These are phyloP conservation scores for Cladorrhinum samala DNA, from an alignment of 495 filamentous ascomycete species.

Conservation along the genomic window DNA sequence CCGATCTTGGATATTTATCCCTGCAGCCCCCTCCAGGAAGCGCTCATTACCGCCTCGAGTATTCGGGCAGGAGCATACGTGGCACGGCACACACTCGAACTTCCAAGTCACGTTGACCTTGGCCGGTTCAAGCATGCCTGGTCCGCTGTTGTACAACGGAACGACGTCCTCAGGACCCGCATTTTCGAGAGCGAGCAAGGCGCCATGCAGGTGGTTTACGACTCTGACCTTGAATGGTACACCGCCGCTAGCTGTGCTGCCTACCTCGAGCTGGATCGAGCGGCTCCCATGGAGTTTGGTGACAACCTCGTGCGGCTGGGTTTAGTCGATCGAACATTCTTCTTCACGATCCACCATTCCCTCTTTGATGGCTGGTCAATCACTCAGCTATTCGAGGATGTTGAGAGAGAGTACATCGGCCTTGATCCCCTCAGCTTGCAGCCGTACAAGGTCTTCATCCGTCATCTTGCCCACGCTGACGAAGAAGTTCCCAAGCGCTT, in stretches of 20 bases:
- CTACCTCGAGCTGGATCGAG: neutral
- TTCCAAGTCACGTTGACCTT: neutral
- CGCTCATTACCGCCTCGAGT: slow-evolving; percentile 1
- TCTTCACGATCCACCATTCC: slow-evolving; percentile 4
- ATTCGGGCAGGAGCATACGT: slow-evolving; percentile 1
- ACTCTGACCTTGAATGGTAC: neutral
- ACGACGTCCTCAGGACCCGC: slow-evolving; percentile 5
- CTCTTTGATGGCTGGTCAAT: slow-evolving; percentile 5
- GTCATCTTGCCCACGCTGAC: slow-evolving; percentile 25
- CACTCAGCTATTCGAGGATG: neutral
- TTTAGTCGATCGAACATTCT: neutral
- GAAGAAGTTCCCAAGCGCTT: neutral
- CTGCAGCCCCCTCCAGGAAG: slow-evolving; percentile 6
- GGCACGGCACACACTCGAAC: neutral
- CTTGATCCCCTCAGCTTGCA: neutral
- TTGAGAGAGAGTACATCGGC: slow-evolving; percentile 1
- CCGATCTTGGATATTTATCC: slow-evolving; percentile 5
- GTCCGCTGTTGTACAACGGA: neutral
- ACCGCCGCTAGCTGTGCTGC: neutral
- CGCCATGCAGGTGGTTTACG: neutral
- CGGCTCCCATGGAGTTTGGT: slow-evolving; percentile 1
- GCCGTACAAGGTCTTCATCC: slow-evolving; percentile 30
- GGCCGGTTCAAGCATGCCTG: slow-evolving; percentile 5
- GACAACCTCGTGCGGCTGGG: neutral
- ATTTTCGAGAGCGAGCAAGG: neutral